A percentile compares a stretch with the other conserved stretches of the same genome.
Conservation (phyloP, 805 yeast species). For the Lachancea quebecensis region DNA sequence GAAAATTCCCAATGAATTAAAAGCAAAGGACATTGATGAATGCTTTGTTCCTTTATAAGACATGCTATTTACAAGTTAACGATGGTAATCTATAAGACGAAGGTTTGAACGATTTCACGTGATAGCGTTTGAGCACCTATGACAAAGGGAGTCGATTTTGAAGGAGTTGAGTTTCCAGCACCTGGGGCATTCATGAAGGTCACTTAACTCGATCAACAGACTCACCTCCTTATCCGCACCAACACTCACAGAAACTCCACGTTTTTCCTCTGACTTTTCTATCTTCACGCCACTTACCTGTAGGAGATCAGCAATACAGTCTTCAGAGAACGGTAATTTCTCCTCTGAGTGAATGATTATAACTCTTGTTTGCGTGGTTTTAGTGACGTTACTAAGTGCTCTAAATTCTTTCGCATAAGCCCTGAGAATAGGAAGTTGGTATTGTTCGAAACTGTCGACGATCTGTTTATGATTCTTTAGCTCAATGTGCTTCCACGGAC, state of each 20-base stretch:
- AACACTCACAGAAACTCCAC: slow-evolving; percentile 11
- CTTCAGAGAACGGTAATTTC: slow-evolving; percentile 22
- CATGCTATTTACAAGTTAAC: not conserved
- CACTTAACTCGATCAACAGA: slow-evolving; percentile 35
- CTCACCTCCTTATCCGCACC: slow-evolving; percentile 28
- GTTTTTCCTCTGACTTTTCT: slow-evolving; percentile 18
- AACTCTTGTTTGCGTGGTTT: slow-evolving; percentile 29
- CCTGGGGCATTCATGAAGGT: slow-evolving; percentile 70
- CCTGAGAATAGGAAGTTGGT: slow-evolving; percentile 16
- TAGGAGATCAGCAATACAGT: slow-evolving; percentile 50
- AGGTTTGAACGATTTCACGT: not conserved
- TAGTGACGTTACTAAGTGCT: slow-evolving; percentile 19
- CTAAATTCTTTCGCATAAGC: slow-evolving; percentile 18
- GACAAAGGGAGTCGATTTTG: slow-evolving; percentile 50
- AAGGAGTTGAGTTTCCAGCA: slow-evolving; percentile 80
- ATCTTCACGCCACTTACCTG: slow-evolving; percentile 51
- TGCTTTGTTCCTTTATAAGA: too few relatives aligned
- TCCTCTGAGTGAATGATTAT: slow-evolving; percentile 9
- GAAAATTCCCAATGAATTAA: too few relatives aligned
- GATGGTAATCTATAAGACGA: not conserved
- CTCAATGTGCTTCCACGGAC: slow-evolving; percentile 4
- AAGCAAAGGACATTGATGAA: too few relatives aligned
- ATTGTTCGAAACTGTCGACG: slow-evolving; percentile 11
- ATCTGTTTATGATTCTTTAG: not conserved
- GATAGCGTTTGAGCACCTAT: slow-evolving; percentile 48